Conservation (phyloP, 495 filamentous ascomycete species). For the Entonaema liquescens region DNA sequence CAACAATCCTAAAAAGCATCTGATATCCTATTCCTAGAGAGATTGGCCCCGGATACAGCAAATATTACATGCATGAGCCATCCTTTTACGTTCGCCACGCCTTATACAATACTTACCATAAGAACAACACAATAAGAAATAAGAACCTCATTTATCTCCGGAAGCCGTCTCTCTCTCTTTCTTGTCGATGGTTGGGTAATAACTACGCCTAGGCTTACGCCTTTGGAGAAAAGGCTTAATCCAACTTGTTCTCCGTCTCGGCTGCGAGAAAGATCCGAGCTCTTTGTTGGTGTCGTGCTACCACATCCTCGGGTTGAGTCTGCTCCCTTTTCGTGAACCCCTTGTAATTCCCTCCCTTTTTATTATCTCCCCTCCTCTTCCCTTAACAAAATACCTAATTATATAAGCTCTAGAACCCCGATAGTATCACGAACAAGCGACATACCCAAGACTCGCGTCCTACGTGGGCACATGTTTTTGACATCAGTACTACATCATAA, state of each 20-base stretch:
- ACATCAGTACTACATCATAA: neutral
- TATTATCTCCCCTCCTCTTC: neutral
- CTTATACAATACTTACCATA: neutral
- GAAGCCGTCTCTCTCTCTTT: no score
- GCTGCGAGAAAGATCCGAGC: constrained; percentile 5
- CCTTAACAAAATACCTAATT: neutral
- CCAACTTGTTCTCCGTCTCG: neutral
- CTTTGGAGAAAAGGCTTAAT: neutral
- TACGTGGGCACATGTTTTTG: neutral
- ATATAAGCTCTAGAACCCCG: neutral
- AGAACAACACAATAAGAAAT: neutral
- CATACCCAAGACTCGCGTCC: neutral
- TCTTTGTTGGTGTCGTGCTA: neutral
- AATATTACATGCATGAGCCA: no score
- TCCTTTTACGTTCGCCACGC: neutral
- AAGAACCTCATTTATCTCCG: neutral
- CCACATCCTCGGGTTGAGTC: neutral
- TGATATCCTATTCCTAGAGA: neutral
- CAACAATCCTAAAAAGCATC: neutral
- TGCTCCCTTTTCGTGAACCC: neutral
- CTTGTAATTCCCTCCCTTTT: neutral
- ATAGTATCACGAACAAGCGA: neutral
- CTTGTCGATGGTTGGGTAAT: neutral
- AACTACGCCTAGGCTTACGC: neutral
- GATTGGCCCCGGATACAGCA: neutral